A percentile compares a stretch with the other conserved stretches of the same genome.
Evolutionary conservation across 2,329 filamentous ascomycete genomes (phyloP).

Genomic region (Colletotrichum noveboracense): DNA sequence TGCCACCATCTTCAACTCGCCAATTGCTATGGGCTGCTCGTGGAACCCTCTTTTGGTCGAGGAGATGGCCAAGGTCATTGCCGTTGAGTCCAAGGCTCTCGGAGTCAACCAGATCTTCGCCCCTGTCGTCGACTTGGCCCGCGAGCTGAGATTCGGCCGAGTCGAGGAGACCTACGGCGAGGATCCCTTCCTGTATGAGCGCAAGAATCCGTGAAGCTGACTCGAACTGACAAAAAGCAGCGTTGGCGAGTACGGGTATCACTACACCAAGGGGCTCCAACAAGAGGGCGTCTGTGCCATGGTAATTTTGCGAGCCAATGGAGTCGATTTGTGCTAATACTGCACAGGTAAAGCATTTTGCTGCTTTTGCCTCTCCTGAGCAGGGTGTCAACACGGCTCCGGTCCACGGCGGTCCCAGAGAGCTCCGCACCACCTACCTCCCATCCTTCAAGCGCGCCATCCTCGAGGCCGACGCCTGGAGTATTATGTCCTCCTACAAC

Average conservation of each 20-base stretch:
- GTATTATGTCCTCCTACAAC: slow-evolving; percentile 78
- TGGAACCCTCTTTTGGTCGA: slow-evolving; percentile 70
- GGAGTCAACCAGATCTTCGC: slow-evolving; percentile 78
- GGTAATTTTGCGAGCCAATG: slow-evolving; percentile 27
- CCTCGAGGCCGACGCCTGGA: slow-evolving; percentile 70
- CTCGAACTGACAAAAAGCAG: slow-evolving; percentile 25
- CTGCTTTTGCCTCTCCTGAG: slow-evolving; percentile 71
- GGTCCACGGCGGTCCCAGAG: slow-evolving; percentile 57
- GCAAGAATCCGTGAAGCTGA: no score
- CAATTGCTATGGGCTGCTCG: slow-evolving; percentile 74
- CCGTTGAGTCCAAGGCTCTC: slow-evolving; percentile 67
- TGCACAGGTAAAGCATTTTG: slow-evolving; percentile 69
- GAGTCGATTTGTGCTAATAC: no score
- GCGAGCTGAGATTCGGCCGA: slow-evolving; percentile 73
- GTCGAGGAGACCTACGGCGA: slow-evolving; percentile 79
- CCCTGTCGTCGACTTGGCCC: slow-evolving; percentile 72
- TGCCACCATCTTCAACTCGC: slow-evolving; percentile 81
- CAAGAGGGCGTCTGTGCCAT: slow-evolving; percentile 73
- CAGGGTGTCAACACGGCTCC: slow-evolving; percentile 74
- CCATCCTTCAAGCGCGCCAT: slow-evolving; percentile 73
- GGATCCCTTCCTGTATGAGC: slow-evolving; percentile 62
- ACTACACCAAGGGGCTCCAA: slow-evolving; percentile 56
- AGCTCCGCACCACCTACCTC: slow-evolving; percentile 60
- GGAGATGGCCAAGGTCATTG: slow-evolving; percentile 71
- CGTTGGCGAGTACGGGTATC: slow-evolving; percentile 70